These are phyloP conservation scores for Fusarium subglutinans DNA, from an alignment of 2,329 filamentous ascomycete genomes.

Conservation along the genomic window DNA sequence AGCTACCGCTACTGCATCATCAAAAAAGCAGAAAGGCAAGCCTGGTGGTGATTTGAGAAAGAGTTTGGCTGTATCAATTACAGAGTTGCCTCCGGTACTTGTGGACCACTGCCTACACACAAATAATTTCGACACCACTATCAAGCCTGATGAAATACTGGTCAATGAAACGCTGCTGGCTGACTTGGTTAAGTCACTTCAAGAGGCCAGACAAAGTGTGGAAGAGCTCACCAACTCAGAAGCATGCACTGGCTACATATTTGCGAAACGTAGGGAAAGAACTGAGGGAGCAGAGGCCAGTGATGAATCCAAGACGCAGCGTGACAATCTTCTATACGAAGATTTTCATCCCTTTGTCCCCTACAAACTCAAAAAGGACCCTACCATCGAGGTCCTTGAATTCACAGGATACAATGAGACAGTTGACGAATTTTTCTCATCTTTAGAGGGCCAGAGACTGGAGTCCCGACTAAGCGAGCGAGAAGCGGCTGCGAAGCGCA, in stretches of 20 bases:
- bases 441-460: constrained; percentile 91
- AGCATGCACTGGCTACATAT: constrained; percentile 82
- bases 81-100: constrained; percentile 86
- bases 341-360: constrained; percentile 96
- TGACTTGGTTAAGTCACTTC: constrained; percentile 72
- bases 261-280: constrained; percentile 70
- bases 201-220: constrained; percentile 75
- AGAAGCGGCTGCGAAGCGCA: constrained; percentile 82
- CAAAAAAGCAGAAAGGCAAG: constrained; percentile 78
- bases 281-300: constrained; percentile 41
- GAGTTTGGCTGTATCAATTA: constrained; percentile 83
- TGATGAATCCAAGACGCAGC: constrained; percentile 48
- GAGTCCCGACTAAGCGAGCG: constrained; percentile 84
- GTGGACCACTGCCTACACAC: constrained; percentile 84
- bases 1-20: constrained; percentile 53
- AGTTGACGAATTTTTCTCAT: constrained; percentile 97
- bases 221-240: constrained; percentile 73
- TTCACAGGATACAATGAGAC: constrained; percentile 91
- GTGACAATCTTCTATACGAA: constrained; percentile 76
- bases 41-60: constrained; percentile 79
- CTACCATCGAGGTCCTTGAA: constrained; percentile 73
- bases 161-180: constrained; percentile 71
- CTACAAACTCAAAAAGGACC: constrained; percentile 76
- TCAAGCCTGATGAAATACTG: constrained; percentile 75
- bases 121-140: constrained; percentile 73